Conservation (phyloP, 257 asterid genomes). For the Nyctanthes arbortristis region DNA sequence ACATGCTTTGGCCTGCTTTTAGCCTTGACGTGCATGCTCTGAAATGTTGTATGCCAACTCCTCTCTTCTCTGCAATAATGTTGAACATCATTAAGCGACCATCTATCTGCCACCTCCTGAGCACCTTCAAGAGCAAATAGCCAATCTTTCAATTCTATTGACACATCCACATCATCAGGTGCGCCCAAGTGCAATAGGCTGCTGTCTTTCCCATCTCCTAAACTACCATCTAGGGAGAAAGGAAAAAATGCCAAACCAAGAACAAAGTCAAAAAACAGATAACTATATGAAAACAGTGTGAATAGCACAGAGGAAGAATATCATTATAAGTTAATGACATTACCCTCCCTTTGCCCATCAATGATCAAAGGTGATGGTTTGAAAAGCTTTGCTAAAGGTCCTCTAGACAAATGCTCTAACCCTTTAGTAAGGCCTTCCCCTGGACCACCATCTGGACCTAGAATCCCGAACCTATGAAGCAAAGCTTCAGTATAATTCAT, state of each 20-base stretch:
- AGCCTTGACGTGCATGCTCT: constrained; percentile 62
- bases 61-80: constrained; percentile 69
- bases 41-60: constrained; percentile 91
- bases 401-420: constrained; percentile 73
- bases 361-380: constrained; percentile 56
- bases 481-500: constrained; percentile 87
- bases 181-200: constrained; percentile 63
- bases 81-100: constrained; percentile 41
- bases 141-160: constrained; percentile 90
- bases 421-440: constrained; percentile 92
- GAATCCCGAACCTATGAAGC: constrained; percentile 94
- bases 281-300: constrained; percentile 20
- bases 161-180: constrained; percentile 86
- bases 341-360: constrained; percentile 60
- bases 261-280: constrained; percentile 3
- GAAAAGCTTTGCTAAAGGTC: constrained; percentile 87
- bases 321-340: constrained; percentile 28
- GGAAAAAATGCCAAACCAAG: constrained; percentile 21
- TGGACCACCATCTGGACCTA: constrained; percentile 97
- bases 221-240: constrained; percentile 48
- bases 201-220: constrained; percentile 44
- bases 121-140: constrained; percentile 94
- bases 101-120: constrained; percentile 56
- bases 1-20: constrained; percentile 58
- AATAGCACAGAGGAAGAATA: constrained; percentile 25